These are phyloP conservation scores for Suillus placidus DNA, from an alignment of 768 basidiomycete genomes.

Conservation along the genomic window DNA sequence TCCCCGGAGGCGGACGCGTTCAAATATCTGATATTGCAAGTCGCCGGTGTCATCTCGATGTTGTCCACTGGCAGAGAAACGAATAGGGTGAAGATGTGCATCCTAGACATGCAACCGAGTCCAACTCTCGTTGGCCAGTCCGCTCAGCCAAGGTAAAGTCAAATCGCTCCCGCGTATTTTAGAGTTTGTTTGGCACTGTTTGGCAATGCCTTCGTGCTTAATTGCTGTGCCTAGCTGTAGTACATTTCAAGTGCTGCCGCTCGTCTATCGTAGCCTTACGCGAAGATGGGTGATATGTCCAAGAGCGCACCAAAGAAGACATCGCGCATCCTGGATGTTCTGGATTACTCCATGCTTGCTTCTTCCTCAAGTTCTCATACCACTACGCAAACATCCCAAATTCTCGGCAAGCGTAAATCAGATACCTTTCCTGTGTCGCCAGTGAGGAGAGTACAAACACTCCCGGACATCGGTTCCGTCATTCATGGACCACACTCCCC, in stretches of 20 bases:
- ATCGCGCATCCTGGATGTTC: conserved; percentile 19
- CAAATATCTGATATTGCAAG: conserved; percentile 62
- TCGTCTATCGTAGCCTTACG: neutral
- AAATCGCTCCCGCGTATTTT: neutral
- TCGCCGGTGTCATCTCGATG: conserved; percentile 32
- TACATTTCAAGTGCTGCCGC: neutral
- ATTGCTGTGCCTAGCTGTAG: conserved; percentile 1
- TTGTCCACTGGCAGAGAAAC: neutral
- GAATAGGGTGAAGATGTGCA: neutral
- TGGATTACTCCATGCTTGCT: conserved; percentile 11
- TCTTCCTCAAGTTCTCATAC: neutral
- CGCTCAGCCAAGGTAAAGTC: neutral
- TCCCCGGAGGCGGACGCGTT: conserved; percentile 58
- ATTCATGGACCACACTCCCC: conserved; percentile 3
- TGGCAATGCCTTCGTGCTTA: conserved; percentile 3
- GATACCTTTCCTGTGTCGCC: conserved; percentile 2
- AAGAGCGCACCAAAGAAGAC: conserved; percentile 1
- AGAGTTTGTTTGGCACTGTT: conserved; percentile 10
- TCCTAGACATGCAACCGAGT: neutral
- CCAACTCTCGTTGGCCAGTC: neutral
- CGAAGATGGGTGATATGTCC: conserved; percentile 11
- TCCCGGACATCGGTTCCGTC: neutral
- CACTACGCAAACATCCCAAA: neutral
- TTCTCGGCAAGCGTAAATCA: conserved; percentile 11
- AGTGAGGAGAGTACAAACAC: neutral